Conservation (phyloP, 345 rosid genomes). For the Barbarea vulgaris region DNA sequence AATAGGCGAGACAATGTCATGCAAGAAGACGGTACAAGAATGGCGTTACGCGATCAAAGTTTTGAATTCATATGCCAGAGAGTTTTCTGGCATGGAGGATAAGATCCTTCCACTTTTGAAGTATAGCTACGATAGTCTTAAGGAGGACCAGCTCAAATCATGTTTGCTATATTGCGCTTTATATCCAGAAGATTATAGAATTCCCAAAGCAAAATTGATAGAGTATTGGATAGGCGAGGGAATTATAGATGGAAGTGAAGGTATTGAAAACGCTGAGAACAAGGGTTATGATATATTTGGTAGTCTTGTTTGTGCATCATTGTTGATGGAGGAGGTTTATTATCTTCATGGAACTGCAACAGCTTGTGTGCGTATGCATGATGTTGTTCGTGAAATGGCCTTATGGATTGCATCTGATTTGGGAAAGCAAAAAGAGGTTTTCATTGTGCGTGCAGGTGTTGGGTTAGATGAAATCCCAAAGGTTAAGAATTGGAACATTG, state of each 20-base stretch:
- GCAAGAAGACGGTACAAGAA: conserved; percentile 13
- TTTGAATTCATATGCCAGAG: conserved; percentile 19
- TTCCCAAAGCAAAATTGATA: conserved; percentile 20
- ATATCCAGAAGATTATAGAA: conserved; percentile 27
- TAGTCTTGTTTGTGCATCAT: conserved; percentile 41
- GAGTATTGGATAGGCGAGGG: conserved; percentile 41
- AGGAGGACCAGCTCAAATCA: not conserved
- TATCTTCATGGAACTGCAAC: not conserved
- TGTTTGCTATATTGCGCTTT: conserved; percentile 50
- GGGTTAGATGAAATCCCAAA: not conserved
- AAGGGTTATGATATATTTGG: conserved; percentile 30
- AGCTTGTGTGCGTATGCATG: not conserved
- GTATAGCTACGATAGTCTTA: conserved; percentile 40
- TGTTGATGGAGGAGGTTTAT: conserved; percentile 39
- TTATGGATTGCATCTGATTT: not conserved
- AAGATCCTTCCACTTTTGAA: conserved; percentile 40
- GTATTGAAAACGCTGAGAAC: conserved; percentile 28
- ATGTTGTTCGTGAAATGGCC: not conserved
- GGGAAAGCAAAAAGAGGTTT: not conserved
- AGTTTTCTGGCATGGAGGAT: conserved; percentile 24
- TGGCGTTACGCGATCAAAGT: conserved; percentile 41
- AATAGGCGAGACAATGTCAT: conserved; percentile 45
- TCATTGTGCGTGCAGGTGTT: not conserved
- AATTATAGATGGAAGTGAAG: conserved; percentile 16
- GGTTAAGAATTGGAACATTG: conserved; percentile 15